phyloP scores from a whole-genome alignment of 495 filamentous ascomycete species.

The Daldinia concentrica region DNA sequence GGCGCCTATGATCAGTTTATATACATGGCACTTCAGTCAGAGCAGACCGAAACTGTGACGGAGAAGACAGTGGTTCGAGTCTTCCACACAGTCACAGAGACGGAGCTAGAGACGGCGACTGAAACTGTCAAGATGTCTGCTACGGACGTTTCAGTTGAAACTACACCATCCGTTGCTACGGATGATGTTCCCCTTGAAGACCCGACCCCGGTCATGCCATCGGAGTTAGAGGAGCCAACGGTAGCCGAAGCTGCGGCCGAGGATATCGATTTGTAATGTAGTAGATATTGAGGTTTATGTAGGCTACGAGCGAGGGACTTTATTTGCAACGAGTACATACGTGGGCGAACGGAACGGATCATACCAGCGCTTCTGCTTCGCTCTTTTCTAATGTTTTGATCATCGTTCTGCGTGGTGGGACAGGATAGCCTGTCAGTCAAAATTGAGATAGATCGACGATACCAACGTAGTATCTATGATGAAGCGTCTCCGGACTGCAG shows the following conservation, averaged over 20 bases:
- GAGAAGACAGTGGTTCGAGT: slow-evolving; percentile 50
- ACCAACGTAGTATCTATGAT: slow-evolving; percentile 41
- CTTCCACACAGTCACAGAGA: slow-evolving; percentile 53
- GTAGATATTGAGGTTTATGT: slow-evolving; percentile 1
- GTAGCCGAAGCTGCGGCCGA: background rate
- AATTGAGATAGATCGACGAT: slow-evolving; percentile 47
- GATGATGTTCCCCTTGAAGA: slow-evolving; percentile 21
- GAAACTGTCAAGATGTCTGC: slow-evolving; percentile 39
- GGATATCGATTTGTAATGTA: background rate
- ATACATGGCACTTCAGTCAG: slow-evolving; percentile 7
- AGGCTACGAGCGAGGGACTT: slow-evolving; percentile 2
- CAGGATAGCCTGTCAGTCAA: slow-evolving; percentile 21
- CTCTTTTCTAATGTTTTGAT: slow-evolving; percentile 13
- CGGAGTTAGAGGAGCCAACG: background rate
- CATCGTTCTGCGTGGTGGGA: slow-evolving; percentile 31
- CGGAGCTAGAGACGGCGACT: slow-evolving; percentile 37
- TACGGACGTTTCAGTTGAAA: slow-evolving; percentile 27
- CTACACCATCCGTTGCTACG: slow-evolving; percentile 14
- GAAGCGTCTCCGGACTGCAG: background rate
- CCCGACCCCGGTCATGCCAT: background rate
- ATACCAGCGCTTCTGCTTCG: slow-evolving; percentile 9
- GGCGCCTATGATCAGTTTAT: background rate
- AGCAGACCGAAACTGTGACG: slow-evolving; percentile 43
- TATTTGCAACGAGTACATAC: slow-evolving; percentile 25
- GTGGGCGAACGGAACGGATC: slow-evolving; percentile 15